phyloP scores from a whole-genome alignment of 2,329 filamentous ascomycete genomes.

The Talaromyces sp. region DNA sequence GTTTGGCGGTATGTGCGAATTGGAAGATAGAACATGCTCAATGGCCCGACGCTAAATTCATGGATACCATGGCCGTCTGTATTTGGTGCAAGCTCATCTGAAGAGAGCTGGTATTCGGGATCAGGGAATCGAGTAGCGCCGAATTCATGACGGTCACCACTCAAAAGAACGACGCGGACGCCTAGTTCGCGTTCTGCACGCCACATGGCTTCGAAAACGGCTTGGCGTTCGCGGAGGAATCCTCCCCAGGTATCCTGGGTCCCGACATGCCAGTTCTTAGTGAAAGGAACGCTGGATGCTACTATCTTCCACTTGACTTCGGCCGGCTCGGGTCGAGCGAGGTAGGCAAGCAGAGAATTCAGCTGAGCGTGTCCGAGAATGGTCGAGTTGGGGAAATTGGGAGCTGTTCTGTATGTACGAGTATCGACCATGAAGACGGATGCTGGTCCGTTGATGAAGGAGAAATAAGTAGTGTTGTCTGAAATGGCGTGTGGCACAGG shows the following conservation, averaged over 20 bases:
- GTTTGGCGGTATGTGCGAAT: conserved; percentile 75
- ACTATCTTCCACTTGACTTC: conserved; percentile 93
- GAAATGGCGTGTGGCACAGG: conserved; percentile 45
- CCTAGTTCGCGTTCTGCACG: conserved; percentile 66
- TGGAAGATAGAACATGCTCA: conserved; percentile 92
- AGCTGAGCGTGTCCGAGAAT: conserved; percentile 83
- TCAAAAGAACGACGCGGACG: conserved; percentile 74
- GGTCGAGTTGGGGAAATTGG: conserved; percentile 58
- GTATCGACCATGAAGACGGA: conserved; percentile 95
- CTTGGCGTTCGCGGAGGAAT: conserved; percentile 73
- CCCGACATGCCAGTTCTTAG: conserved; percentile 93
- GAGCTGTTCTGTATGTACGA: conserved; percentile 68
- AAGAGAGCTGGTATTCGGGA: conserved; percentile 19
- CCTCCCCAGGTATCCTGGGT: conserved; percentile 90
- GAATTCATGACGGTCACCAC: conserved; percentile 95
- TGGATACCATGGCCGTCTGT: conserved; percentile 50
- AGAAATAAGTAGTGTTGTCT: conserved; percentile 72
- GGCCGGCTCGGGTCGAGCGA: conserved; percentile 64
- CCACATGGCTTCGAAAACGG: conserved; percentile 89
- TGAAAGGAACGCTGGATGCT: conserved; percentile 86
- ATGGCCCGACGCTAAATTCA: conserved; percentile 85
- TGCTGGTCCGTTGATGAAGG: conserved; percentile 83
- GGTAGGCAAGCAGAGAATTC: conserved; percentile 70
- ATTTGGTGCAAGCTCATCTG: conserved; percentile 16
- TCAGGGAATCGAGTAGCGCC: conserved; percentile 73